Base-by-base conservation (phyloP, 2,329 filamentous ascomycete genomes). In the Penicillium concentricum region DNA sequence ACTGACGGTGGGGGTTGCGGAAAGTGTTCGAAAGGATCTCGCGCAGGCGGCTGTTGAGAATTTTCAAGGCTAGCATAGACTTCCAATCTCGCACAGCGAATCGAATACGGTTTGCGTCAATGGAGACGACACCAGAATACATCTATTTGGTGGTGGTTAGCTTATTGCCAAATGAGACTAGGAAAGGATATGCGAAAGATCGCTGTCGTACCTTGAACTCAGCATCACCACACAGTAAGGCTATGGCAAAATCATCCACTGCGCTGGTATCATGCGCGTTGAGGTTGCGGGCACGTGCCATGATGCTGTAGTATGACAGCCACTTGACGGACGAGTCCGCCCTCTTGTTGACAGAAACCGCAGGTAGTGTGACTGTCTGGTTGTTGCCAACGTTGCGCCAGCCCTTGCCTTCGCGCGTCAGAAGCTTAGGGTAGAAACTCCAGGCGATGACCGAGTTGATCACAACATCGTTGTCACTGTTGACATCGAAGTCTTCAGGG, bases 251-350 rank as follows among this genome's bases (percentile, higher is more conserved):
- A 42, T 92, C 88, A 44, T 96, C 88, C 1, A 88, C 87, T 1
- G 87, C 85, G 12, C 88, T 90, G 2, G 91, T 95, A 70, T 96
- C 91, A 64, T 97, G 92, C 0, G 94, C 94, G 62, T 96, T 95
- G 64, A 93, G 91, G 67, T 72, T 80, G 79, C 82, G 83, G 82
- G 87, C 90, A 77, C 79, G 92, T 3, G 89, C 89, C 91, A 97
- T 96, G 62, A 97, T 96, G 72, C 96, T 90, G 76, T 97, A 97
- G 73, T 96, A 99, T 0, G 90, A 94, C 43, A 99, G 78, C 86
- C 91, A 97, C 68, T 87, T 88, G 38, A 92, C 78, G 39, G 69
- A 62, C 1, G 61, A 39, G n/a, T 75, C 73, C 6, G 70, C 61
- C 12, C 81, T 83, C 69, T 92, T 92, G 73, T 97, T 97, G 63